Evolutionary conservation across 2,329 filamentous ascomycete species (phyloP).

Genomic region (Thielaviopsis ethacetica): DNA sequence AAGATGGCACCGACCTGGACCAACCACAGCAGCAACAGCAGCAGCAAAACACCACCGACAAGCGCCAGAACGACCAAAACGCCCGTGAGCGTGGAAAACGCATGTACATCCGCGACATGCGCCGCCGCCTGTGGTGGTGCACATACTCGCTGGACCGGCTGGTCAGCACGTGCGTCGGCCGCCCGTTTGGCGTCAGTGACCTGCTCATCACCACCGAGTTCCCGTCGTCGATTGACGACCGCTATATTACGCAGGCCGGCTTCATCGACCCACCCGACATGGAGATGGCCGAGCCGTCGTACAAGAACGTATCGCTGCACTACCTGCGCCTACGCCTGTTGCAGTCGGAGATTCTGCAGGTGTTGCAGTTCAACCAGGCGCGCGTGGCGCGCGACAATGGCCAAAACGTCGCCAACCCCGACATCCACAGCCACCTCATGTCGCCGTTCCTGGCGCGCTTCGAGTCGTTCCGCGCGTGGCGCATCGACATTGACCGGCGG

Average conservation of each 20-base stretch:
- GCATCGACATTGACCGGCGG: constrained; percentile 69
- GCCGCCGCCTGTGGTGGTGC: constrained; percentile 88
- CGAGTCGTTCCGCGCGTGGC: constrained; percentile 75
- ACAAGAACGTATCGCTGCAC: constrained; percentile 81
- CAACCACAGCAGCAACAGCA: constrained; percentile 19
- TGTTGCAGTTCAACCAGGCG: constrained; percentile 81
- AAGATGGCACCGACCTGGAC: constrained; percentile 58
- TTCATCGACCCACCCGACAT: constrained; percentile 47
- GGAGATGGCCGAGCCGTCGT: constrained; percentile 49
- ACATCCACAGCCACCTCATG: constrained; percentile 61
- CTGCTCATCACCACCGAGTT: constrained; percentile 93
- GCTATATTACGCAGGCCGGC: constrained; percentile 67
- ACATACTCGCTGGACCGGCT: constrained; percentile 91
- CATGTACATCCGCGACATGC: constrained; percentile 73
- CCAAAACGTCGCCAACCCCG: constrained; percentile 48
- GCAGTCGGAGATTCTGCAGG: constrained; percentile 89
- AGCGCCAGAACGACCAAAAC: not conserved
- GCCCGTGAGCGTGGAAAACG: constrained; percentile 45
- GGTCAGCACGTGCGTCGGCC: constrained; percentile 82
- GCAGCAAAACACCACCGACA: constrained; percentile 13
- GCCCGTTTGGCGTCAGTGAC: constrained; percentile 90
- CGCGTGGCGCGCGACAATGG: constrained; percentile 55
- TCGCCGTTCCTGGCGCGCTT: constrained; percentile 77
- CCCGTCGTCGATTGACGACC: constrained; percentile 74
- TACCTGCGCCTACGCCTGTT: constrained; percentile 79